Evolutionary conservation across 306 rosid genomes (phyloP), one percentile per base, ranked within the genome.

Genomic region (Cucurbita moschata): DNA sequence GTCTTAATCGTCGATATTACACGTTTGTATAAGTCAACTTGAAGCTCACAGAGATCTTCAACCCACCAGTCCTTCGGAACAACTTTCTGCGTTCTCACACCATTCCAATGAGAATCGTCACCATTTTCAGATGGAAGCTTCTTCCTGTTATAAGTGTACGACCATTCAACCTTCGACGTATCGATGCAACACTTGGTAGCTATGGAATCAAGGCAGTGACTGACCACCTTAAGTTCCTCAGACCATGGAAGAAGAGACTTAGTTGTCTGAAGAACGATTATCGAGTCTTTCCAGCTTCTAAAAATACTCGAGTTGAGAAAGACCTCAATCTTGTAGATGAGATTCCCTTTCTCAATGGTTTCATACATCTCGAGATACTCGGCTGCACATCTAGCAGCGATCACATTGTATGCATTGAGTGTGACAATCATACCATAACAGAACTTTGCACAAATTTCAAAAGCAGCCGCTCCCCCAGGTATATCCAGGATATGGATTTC

Each of bases 21-120:
- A 26, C 87, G 71, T 73, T 90, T 86, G 86, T 85, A 94, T 59
- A 86, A 83, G 84, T 90, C 98, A 21, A 89, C 90, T 75, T 83
- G 96, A 78, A 94, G 98, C 50, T 88, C 97, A 9, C 90, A 94
- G 18, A 94, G 90, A 58, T 94, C 98, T 79, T 93, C 98, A 60
- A 90, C 96, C 97, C 98, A 94, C 98, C 98, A 94, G 79, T 94
- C 98, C 65, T 79, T 84, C 1, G 98, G 98, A 80, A 94, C 97
- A 77, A 79, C 64, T 61, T 83, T 90, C 7, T 72, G 88, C 75
- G 89, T 88, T 83, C 87, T 86, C 75, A 85, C 85, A 44, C 90
- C 91, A 56, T 87, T 90, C 89, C 91, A 88, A 18, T 62, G 89
- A 43, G 86, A 72, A 80, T 88, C 96, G 30, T 87, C 80, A 75